Evolutionary conservation across 192 early-diverging fungal species (phyloP).

Genomic region (Backusella tarrabulga): DNA sequence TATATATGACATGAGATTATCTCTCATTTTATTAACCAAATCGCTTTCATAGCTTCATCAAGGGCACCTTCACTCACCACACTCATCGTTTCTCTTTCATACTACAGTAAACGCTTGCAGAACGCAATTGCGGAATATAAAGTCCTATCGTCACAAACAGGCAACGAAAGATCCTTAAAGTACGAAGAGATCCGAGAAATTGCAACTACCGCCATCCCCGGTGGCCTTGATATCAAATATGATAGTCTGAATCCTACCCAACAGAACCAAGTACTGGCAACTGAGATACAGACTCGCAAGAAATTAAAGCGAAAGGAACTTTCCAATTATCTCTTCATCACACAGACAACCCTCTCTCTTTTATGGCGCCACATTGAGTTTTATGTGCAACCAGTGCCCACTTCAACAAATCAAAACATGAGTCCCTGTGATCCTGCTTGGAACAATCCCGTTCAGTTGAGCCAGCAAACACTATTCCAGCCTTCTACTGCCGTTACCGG

Average conservation of each 20-base stretch:
- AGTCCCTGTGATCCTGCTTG: neutral
- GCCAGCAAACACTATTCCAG: neutral
- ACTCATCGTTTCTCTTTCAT: neutral
- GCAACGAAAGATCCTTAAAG: constrained; percentile 1
- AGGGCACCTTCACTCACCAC: constrained; percentile 4
- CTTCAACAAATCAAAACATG: neutral
- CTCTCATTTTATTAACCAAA: neutral
- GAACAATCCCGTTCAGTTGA: neutral
- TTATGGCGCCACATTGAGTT: constrained; percentile 7
- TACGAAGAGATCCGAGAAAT: constrained; percentile 12
- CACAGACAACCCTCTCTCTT: neutral
- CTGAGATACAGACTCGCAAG: neutral
- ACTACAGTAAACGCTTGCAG: neutral
- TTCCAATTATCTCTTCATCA: neutral
- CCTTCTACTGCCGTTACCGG: neutral
- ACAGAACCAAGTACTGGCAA: constrained; percentile 7
- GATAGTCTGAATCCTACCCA: constrained; percentile 9
- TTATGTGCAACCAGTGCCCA: neutral
- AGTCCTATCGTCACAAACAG: constrained; percentile 1
- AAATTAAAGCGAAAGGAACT: constrained; percentile 4
- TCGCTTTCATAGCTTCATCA: neutral
- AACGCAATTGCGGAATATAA: neutral
- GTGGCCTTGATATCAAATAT: constrained; percentile 5
- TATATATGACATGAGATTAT: too few relatives aligned
- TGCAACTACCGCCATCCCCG: constrained; percentile 11